Percentiles rank a stretch among this genome's conserved stretches.
Evolutionary conservation across 768 basidiomycete species (phyloP).

Genomic region (Xerocomellus intermedius): DNA sequence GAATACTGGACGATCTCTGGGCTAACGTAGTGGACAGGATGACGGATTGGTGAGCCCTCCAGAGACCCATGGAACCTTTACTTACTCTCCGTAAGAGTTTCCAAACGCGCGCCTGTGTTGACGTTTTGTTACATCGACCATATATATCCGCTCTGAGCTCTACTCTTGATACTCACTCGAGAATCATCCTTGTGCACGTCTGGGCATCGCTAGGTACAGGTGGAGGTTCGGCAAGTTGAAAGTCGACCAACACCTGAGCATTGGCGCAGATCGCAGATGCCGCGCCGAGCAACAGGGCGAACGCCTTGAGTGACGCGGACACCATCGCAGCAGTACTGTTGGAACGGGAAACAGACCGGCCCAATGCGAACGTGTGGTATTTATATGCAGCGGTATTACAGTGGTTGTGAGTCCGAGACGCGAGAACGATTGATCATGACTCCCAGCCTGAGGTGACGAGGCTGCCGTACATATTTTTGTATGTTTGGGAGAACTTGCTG

Average conservation of each 20-base stretch:
- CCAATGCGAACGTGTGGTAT: not conserved
- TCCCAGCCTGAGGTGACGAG: too few species aligned
- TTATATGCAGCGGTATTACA: not conserved
- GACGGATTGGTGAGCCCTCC: not conserved
- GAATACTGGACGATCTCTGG: constrained; percentile 61
- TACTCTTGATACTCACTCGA: constrained; percentile 46
- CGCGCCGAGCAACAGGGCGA: constrained; percentile 12
- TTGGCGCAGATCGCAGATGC: constrained; percentile 8
- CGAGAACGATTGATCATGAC: not conserved
- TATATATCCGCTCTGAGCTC: not conserved
- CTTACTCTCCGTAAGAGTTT: constrained; percentile 65
- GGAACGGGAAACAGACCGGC: not conserved
- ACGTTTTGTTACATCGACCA: not conserved
- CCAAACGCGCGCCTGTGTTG: constrained; percentile 63
- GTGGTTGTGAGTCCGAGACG: too few species aligned
- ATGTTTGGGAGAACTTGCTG: not conserved
- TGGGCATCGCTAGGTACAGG: constrained; percentile 59
- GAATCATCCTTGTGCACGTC: constrained; percentile 61
- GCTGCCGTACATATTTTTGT: constrained; percentile 3
- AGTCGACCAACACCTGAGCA: constrained; percentile 46
- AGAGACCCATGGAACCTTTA: constrained; percentile 1
- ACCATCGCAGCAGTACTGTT: constrained; percentile 20
- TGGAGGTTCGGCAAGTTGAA: constrained; percentile 74
- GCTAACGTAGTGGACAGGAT: constrained; percentile 31
- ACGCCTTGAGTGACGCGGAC: constrained; percentile 6